These are phyloP conservation scores for Candida insectalens DNA, from an alignment of 805 yeast species.

Conservation along the genomic window DNA sequence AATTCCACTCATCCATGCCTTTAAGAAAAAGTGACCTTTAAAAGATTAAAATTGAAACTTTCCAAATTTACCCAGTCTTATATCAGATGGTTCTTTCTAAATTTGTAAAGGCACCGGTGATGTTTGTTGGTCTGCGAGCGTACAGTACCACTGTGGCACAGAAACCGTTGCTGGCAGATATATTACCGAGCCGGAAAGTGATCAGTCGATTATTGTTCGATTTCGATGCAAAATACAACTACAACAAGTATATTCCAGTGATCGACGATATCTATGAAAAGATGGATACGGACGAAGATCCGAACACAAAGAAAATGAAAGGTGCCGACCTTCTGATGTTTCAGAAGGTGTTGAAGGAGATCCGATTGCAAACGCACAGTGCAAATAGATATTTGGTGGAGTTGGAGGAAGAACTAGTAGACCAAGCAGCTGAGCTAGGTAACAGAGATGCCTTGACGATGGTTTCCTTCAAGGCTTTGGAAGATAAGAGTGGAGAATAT, in stretches of 20 bases:
- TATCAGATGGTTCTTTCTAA: no score
- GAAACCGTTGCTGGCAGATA: slow-evolving; percentile 31
- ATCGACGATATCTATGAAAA: slow-evolving; percentile 40
- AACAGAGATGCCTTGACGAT: slow-evolving; percentile 72
- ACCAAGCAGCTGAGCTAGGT: slow-evolving; percentile 76
- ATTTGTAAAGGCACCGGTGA: no score
- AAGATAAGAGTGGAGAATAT: slow-evolving; percentile 18
- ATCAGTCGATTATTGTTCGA: slow-evolving; percentile 58
- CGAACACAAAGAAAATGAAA: slow-evolving; percentile 25
- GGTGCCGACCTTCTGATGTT: slow-evolving; percentile 58
- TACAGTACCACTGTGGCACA: not conserved
- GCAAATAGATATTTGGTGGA: slow-evolving; percentile 45
- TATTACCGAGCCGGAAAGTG: slow-evolving; percentile 50
- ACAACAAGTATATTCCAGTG: slow-evolving; percentile 43
- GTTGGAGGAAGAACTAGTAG: slow-evolving; percentile 67
- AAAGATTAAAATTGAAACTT: not conserved
- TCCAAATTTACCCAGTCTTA: no score
- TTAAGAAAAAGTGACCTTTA: not conserved
- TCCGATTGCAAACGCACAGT: slow-evolving; percentile 52
- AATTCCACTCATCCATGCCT: no score
- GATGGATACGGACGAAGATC: slow-evolving; percentile 26
- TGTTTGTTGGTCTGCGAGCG: not conserved
- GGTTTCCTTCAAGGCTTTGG: slow-evolving; percentile 57
- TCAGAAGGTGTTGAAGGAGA: slow-evolving; percentile 54
- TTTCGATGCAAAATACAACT: slow-evolving; percentile 48